Evolutionary conservation across 768 basidiomycete genomes (phyloP).

Genomic region (Lactarius psammicola): DNA sequence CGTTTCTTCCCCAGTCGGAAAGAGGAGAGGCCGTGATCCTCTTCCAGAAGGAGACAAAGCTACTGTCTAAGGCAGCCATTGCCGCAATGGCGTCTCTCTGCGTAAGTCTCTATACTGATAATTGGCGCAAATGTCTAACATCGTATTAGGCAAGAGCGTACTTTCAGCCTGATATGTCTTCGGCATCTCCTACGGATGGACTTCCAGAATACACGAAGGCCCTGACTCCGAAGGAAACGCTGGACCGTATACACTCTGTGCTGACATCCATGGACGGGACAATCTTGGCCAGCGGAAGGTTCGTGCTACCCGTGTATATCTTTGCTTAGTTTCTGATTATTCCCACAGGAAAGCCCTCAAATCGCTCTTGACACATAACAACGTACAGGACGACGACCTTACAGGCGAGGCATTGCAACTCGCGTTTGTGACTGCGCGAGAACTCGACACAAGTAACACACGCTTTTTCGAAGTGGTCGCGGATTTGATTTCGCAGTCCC

Average conservation of each 20-base stretch:
- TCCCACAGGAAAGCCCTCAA: constrained; percentile 68
- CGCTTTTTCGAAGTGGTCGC: constrained; percentile 79
- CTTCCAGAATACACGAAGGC: constrained; percentile 52
- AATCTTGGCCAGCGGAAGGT: constrained; percentile 63
- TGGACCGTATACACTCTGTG: constrained; percentile 70
- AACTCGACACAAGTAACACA: constrained; percentile 53
- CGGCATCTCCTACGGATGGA: constrained; percentile 64
- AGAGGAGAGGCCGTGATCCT: constrained; percentile 40
- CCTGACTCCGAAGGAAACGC: constrained; percentile 48
- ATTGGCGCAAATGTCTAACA: constrained; percentile 8
- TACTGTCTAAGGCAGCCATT: constrained; percentile 79
- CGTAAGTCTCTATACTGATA: constrained; percentile 49
- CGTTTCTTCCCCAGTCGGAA: constrained; percentile 51
- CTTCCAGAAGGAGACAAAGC: constrained; percentile 55
- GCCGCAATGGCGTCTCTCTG: constrained; percentile 85
- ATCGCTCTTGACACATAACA: constrained; percentile 59
- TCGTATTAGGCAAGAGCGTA: constrained; percentile 69
- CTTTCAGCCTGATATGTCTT: constrained; percentile 58
- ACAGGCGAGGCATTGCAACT: constrained; percentile 65
- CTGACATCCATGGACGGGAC: constrained; percentile 56
- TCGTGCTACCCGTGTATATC: constrained; percentile 35
- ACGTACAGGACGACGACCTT: constrained; percentile 50
- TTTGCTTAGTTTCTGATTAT: constrained; percentile 19
- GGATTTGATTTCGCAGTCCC: constrained; percentile 58
- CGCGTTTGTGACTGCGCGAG: constrained; percentile 59